phyloP scores from a whole-genome alignment of 1,284 basidiomycete genomes.

The Melampsora medusae region DNA sequence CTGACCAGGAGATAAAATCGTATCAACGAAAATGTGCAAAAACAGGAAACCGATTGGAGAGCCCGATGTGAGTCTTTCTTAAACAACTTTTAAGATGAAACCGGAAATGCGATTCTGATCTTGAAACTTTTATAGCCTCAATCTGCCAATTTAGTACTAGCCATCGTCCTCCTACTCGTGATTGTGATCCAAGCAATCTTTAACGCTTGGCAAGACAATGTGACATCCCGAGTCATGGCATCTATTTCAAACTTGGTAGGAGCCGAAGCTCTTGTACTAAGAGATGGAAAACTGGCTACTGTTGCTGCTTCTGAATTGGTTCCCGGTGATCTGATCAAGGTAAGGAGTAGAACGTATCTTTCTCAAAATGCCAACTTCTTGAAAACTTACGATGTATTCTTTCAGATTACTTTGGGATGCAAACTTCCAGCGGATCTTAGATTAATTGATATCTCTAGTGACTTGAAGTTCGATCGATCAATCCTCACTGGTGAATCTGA shows the following conservation, averaged over 20 bases:
- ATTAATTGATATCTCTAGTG: slow-evolving; percentile 54
- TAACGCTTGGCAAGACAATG: slow-evolving; percentile 61
- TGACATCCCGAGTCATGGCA: slow-evolving; percentile 59
- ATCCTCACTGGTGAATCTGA: slow-evolving; percentile 66
- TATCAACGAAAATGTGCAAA: background rate
- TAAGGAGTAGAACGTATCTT: background rate
- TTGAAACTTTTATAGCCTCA: slow-evolving; percentile 50
- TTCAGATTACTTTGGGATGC: slow-evolving; percentile 47
- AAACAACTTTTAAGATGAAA: background rate
- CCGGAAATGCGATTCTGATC: background rate
- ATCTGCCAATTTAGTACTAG: slow-evolving; percentile 59
- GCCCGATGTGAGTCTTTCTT: background rate
- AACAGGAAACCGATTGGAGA: no score
- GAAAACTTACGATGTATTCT: no score
- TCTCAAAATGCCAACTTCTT: no score
- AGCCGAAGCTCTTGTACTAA: slow-evolving; percentile 59
- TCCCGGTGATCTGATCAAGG: slow-evolving; percentile 51
- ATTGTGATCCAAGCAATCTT: slow-evolving; percentile 58
- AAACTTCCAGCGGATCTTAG: slow-evolving; percentile 52
- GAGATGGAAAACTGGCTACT: slow-evolving; percentile 53
- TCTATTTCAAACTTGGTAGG: slow-evolving; percentile 62
- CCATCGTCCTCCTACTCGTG: slow-evolving; percentile 56
- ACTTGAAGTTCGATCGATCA: slow-evolving; percentile 65
- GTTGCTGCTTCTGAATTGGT: slow-evolving; percentile 54
- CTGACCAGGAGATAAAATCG: no score